phyloP scores from a whole-genome alignment of 1,284 basidiomycete genomes.

The Pseudomicrostroma phylloplanum region DNA sequence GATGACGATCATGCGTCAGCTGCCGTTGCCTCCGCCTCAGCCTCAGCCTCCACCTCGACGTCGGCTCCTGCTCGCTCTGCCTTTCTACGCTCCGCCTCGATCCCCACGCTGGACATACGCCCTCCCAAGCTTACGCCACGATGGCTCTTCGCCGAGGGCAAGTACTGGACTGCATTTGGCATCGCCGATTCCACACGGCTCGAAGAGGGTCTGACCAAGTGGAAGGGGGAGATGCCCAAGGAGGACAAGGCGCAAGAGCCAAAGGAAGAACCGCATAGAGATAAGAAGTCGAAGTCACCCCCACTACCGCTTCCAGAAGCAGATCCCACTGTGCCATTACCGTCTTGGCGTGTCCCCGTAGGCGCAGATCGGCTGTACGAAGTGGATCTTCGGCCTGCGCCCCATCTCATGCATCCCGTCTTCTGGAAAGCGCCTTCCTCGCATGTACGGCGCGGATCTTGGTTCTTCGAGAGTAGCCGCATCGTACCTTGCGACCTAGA shows the following conservation, averaged over 20 bases:
- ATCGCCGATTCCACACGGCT: conserved; percentile 9
- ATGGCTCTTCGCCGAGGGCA: conserved; percentile 5
- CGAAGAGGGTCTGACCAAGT: conserved; percentile 10
- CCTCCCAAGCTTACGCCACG: conserved; percentile 1
- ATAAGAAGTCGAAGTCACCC: background rate
- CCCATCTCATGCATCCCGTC: conserved; percentile 54
- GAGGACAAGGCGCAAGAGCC: background rate
- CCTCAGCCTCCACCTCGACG: background rate
- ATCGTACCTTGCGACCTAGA: conserved; percentile 54
- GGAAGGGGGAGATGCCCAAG: background rate
- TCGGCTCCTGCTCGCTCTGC: background rate
- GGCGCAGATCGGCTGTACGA: conserved; percentile 31
- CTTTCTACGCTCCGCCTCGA: conserved; percentile 6
- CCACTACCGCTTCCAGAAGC: conserved; percentile 5
- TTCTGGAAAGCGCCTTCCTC: conserved; percentile 57
- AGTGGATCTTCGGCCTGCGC: conserved; percentile 28
- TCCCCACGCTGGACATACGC: background rate
- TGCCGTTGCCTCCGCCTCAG: no score
- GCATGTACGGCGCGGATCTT: conserved; percentile 55
- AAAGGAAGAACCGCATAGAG: background rate
- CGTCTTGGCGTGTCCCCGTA: conserved; percentile 28
- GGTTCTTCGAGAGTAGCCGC: conserved; percentile 55
- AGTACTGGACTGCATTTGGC: conserved; percentile 15
- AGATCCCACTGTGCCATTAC: conserved; percentile 22
- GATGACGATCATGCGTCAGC: no score